Base-by-base conservation (phyloP, 345 rosid species). In the rapeseed (Brassica napus) region DNA sequence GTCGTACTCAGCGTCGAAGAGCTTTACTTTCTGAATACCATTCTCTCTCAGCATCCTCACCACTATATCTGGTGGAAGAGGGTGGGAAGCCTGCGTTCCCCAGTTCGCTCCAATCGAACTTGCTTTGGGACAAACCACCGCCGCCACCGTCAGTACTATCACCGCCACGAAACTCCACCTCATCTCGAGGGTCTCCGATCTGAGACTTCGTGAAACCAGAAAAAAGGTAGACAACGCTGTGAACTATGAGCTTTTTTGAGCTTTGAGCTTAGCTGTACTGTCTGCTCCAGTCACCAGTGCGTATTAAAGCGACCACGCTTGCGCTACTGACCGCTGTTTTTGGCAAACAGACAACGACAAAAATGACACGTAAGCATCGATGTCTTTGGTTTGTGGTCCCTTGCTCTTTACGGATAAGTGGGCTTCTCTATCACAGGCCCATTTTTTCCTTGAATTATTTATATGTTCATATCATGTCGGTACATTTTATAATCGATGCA, bases 21-120 rank as follows among this genome's bases (percentile, higher is more conserved):
- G 98, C 88, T 95, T 95, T 34, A 90, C 97, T 78, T 89, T 95
- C 81, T 84, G 91, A 73, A 95, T 79, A 73, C 83, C 86, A 68
- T 95, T 95, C 0, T 95, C 97, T 66, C 73, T 85, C 23, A 95
- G 85, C 81, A 93, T 72, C 80, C 76, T 81, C 78, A 93, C 97
- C 18, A 95, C 82, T 24, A 84, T 86, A n/a, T 81, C 87, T n/a
- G 99, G 94, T 1, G 91, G 89, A 71, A 93, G 87, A 23, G 87
- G 91, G 82, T 96, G 98, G 8, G 87, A 81, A 1, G 92, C 77
- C 81, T 93, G 97, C 9, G 97, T 93, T 8, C 98, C 99, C 99
- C 98, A 95, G 87, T 95, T 95, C 9, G 87, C 94, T 59, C 97
- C 97, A 42, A 90, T 85, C 8, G 93, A 89, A 70, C 72, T 82